Evolutionary conservation across 805 yeast species (phyloP).

Genomic region (Yamadazyma phyllophila): DNA sequence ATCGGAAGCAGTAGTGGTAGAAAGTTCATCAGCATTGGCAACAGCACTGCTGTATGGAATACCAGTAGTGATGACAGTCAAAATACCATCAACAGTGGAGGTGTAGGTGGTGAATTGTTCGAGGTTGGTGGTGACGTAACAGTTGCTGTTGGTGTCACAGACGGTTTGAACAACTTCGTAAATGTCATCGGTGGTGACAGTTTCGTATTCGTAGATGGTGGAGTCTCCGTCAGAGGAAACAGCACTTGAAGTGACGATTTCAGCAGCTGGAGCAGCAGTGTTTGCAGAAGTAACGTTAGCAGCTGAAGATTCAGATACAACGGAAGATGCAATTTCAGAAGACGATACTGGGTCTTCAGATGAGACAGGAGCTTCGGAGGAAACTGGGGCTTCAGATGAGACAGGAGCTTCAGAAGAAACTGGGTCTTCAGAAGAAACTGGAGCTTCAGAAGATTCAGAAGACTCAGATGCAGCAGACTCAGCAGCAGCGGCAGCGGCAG

Average conservation of each 20-base stretch:
- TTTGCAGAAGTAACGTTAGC: background rate
- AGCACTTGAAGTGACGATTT: background rate
- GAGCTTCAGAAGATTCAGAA: background rate
- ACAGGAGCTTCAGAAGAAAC: no score
- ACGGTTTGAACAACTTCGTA: conserved; percentile 30
- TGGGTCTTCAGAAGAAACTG: no score
- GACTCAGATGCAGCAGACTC: conserved; percentile 1
- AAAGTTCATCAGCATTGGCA: conserved; percentile 10
- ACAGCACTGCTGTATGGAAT: conserved; percentile 21
- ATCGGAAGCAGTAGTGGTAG: conserved; percentile 16
- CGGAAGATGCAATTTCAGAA: background rate
- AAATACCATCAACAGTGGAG: conserved; percentile 36
- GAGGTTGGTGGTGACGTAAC: conserved; percentile 34
- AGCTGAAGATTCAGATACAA: background rate
- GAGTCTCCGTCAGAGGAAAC: conserved; percentile 6
- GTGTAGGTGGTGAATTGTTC: conserved; percentile 33
- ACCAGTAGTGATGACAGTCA: conserved; percentile 36
- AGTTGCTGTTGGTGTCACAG: conserved; percentile 27
- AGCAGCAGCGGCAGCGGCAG: conserved; percentile 16
- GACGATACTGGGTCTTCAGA: conserved; percentile 1
- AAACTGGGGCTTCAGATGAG: no score
- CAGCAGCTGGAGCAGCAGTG: background rate
- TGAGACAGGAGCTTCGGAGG: background rate
- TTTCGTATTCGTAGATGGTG: conserved; percentile 14
- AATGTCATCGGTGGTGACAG: conserved; percentile 23